Evolutionary conservation across 805 yeast species (phyloP).

Genomic region (Brettanomyces anomalus): DNA sequence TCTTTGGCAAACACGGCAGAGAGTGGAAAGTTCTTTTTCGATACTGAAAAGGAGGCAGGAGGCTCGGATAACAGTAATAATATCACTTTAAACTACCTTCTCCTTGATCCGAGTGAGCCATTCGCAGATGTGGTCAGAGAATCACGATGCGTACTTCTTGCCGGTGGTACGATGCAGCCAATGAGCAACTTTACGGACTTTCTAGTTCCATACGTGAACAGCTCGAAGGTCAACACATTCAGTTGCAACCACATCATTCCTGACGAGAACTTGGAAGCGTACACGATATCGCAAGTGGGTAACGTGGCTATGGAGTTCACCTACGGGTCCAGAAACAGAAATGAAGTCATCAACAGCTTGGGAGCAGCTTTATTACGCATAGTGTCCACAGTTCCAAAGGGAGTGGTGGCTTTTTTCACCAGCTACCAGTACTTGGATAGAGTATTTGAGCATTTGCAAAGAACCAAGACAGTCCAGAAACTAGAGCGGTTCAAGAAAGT

Average conservation of each 20-base stretch:
- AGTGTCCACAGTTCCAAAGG: constrained; percentile 47
- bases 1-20: constrained; percentile 63
- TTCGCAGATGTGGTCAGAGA: constrained; percentile 59
- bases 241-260: constrained; percentile 85
- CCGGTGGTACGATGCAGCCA: constrained; percentile 97
- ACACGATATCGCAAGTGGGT: constrained; percentile 32
- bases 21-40: constrained; percentile 74
- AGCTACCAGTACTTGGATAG: constrained; percentile 64
- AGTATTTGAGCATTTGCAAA: constrained; percentile 47
- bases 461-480: constrained; percentile 21
- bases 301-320: constrained; percentile 49
- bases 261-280: constrained; percentile 51
- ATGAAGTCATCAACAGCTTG: constrained; percentile 35
- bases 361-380: constrained; percentile 42
- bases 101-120: constrained; percentile 69
- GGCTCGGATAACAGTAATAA: constrained; percentile 22
- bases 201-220: constrained; percentile 49
- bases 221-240: constrained; percentile 38
- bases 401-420: constrained; percentile 77
- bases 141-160: constrained; percentile 62
- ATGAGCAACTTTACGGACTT: constrained; percentile 57
- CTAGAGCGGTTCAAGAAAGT: constrained; percentile 35
- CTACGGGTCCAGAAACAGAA: constrained; percentile 49
- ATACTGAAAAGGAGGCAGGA: constrained; percentile 16
- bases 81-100: constrained; percentile 50